These are phyloP conservation scores for Tinospora cordifolia DNA, from an alignment of 164 flowering plant genomes.

Conservation along the genomic window DNA sequence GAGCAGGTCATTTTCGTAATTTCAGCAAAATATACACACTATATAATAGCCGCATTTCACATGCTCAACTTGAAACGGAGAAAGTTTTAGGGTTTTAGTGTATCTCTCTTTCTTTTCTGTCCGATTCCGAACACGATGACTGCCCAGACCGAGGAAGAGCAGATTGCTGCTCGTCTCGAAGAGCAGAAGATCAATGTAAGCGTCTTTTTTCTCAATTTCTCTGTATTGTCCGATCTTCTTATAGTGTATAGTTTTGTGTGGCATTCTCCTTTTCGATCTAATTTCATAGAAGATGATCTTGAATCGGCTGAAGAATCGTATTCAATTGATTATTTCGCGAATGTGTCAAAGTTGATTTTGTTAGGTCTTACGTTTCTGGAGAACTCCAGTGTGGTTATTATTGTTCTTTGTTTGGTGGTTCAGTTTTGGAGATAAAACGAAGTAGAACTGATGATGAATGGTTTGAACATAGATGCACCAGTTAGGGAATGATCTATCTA, in stretches of 20 bases:
- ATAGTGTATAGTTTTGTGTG: not conserved
- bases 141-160: constrained; percentile 56
- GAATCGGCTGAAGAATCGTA: not conserved
- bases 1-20: not conserved
- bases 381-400: not conserved
- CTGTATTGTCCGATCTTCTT: not conserved
- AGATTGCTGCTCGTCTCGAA: constrained; percentile 56
- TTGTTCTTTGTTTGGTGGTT: not conserved
- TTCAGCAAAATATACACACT: not conserved
- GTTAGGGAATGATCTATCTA: too few species aligned
- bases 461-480: too few species aligned
- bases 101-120: constrained; percentile 3
- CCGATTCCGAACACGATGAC: constrained; percentile 28
- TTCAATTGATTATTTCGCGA: too few species aligned
- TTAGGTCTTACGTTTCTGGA: not conserved
- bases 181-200: constrained; percentile 48
- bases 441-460: too few species aligned
- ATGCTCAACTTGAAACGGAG: too few species aligned
- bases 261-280: not conserved
- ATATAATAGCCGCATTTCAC: too few species aligned
- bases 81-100: constrained; percentile 5
- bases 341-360: not conserved
- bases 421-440: not conserved
- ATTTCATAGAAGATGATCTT: not conserved
- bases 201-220: not conserved